These are phyloP conservation scores for Arxiozyma bovina DNA, from an alignment of 1,139 yeast species.

Conservation along the genomic window DNA sequence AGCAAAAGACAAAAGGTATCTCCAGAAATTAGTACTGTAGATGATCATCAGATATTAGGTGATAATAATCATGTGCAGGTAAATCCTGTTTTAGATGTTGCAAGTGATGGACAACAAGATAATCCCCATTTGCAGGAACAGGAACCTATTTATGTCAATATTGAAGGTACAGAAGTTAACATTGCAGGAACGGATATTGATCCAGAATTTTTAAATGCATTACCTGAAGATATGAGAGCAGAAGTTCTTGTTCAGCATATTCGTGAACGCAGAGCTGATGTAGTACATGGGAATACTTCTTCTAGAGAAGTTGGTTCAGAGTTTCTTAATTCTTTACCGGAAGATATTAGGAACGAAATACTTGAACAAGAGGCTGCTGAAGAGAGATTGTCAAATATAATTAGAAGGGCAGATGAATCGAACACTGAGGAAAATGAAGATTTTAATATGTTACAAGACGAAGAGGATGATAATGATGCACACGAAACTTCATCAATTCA, in stretches of 20 bases:
- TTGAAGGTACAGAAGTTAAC: slow-evolving; percentile 76
- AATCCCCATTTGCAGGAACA: slow-evolving; percentile 15
- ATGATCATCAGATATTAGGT: slow-evolving; percentile 10
- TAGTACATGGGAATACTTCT: slow-evolving; percentile 37
- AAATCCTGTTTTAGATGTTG: neutral
- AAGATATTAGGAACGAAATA: slow-evolving; percentile 61
- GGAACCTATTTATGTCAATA: slow-evolving; percentile 60
- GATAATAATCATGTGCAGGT: neutral
- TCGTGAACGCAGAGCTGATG: slow-evolving; percentile 50
- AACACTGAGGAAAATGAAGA: slow-evolving; percentile 16
- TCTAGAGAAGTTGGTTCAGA: slow-evolving; percentile 70
- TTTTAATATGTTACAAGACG: slow-evolving; percentile 14
- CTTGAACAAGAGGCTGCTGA: slow-evolving; percentile 57
- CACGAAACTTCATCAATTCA: slow-evolving; percentile 18
- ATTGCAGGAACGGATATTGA: slow-evolving; percentile 87
- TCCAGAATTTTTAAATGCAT: slow-evolving; percentile 80
- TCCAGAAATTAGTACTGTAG: slow-evolving; percentile 13
- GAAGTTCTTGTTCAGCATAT: slow-evolving; percentile 86
- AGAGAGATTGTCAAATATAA: slow-evolving; percentile 29
- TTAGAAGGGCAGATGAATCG: slow-evolving; percentile 29
- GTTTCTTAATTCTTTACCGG: slow-evolving; percentile 75
- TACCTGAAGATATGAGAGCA: slow-evolving; percentile 89
- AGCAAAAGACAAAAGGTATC: slow-evolving; percentile 1
- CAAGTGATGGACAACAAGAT: neutral
- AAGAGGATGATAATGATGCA: slow-evolving; percentile 18